Percentiles rank a stretch among this genome's conserved stretches.
Evolutionary conservation across 768 basidiomycete species (phyloP).

Genomic region (Dendrothele bispora): DNA sequence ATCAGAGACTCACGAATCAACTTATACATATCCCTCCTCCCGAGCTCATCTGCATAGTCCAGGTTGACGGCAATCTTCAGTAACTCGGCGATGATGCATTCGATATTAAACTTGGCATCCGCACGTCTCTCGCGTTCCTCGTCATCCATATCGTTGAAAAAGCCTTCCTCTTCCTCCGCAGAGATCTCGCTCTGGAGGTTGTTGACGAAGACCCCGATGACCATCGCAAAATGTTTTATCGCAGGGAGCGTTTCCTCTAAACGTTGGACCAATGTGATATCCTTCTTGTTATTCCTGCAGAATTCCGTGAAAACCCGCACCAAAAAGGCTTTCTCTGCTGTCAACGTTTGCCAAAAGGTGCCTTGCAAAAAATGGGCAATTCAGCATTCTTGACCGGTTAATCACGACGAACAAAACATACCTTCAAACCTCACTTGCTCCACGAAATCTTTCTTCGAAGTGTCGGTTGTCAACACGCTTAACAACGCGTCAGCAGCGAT

Average conservation of each 20-base stretch:
- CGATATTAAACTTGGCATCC: slow-evolving; percentile 38
- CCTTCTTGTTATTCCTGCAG: slow-evolving; percentile 62
- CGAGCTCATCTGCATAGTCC: slow-evolving; percentile 78
- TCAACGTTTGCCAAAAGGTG: slow-evolving; percentile 66
- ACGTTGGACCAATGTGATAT: slow-evolving; percentile 57
- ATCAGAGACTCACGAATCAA: slow-evolving; percentile 52
- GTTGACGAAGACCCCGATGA: slow-evolving; percentile 73
- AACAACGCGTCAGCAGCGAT: slow-evolving; percentile 75
- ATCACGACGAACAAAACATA: no score
- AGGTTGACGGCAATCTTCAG: slow-evolving; percentile 60
- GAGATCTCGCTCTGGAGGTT: slow-evolving; percentile 12
- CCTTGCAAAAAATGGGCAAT: no score
- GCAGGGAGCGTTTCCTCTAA: slow-evolving; percentile 78
- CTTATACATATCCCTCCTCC: slow-evolving; percentile 68
- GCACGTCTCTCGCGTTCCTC: slow-evolving; percentile 6
- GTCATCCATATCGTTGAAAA: neutral
- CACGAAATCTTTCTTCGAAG: slow-evolving; percentile 61
- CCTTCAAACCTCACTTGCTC: slow-evolving; percentile 68
- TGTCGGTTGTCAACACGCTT: slow-evolving; percentile 76
- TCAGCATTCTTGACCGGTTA: no score
- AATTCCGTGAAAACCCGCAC: slow-evolving; percentile 82
- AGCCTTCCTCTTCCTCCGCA: neutral
- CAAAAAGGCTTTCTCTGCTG: slow-evolving; percentile 77
- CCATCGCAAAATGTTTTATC: slow-evolving; percentile 78
- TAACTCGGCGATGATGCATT: slow-evolving; percentile 62